Evolutionary conservation across 2,329 filamentous ascomycete genomes (phyloP), one percentile per base, ranked within the genome.

Genomic region (Fusarium sp.): DNA sequence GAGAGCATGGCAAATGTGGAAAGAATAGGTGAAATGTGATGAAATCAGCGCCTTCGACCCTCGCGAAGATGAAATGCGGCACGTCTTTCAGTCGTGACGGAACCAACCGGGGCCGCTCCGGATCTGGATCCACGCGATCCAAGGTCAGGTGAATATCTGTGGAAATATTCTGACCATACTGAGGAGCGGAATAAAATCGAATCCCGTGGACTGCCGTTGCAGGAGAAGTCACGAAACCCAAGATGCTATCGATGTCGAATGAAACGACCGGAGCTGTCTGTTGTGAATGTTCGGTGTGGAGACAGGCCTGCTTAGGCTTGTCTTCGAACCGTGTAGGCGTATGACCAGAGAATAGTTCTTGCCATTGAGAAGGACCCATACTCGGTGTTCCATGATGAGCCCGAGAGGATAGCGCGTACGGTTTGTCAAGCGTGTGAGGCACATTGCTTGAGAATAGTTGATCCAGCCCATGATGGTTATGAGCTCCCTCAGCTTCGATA

Each of bases 1-100:
- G 40, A 28, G 31, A 52, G 57, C 34, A 65, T 48, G 40, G 62
- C 7, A 65, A 61, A 56, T 61, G 23, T 18, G 41, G 62, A 39
- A 61, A 65, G 28, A 65, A 57, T 36, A 65, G 36, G 23, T 65
- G 36, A 5, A 65, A 51, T 36, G 48, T 62, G 37, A 62, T 65
- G 15, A 65, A 65, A 54, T 62, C 48, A 51, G 43, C 55, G 15
- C 61, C 61, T 54, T 64, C 30, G 9, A 9, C 8, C 12, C 39
- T 64, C 0, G 34, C 47, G 34, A 65, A 65, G 44, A 57, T 41
- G 23, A 61, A 65, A 65, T 62, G 36, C 41, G 40, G 62, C 57
- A 62, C 47, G 40, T 58, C 62, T 65, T 50, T 61, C 28, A 61
- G 50, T 61, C 50, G 43, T 34, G 50, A 47, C n/a, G 47, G 56